Evolutionary conservation across 352 stramenopile species (phyloP), one percentile per base, ranked within the genome.

Genomic region (Phytophthora constricta): DNA sequence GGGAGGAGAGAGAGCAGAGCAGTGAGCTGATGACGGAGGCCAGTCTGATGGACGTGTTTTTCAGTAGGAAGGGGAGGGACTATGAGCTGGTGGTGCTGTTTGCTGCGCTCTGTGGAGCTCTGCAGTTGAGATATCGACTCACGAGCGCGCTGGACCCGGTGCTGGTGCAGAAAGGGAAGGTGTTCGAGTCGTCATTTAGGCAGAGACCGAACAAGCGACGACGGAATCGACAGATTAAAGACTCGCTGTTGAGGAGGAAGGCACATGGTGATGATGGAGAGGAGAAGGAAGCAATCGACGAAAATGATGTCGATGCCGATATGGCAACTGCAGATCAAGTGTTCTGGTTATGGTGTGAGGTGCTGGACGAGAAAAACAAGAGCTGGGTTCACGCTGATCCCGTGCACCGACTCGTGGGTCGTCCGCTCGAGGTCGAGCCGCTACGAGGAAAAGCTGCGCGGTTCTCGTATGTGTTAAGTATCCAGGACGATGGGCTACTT

Each of bases 311-410:
- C 45, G 31, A 62, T 23, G 31, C 33, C 9, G 57, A 62, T 14
- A 64, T 10, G 10, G 42, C 33, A 0, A 47, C 17, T 19, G 26
- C 58, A 3, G 51, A 48, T 37, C 60, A 77, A 52, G 69, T 67
- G 41, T 70, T 77, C 39, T 92, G 83, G 78, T 47, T 80, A 14
- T 95, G 87, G 87, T 79, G 65, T 19, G 87, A 95, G 34, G 82
- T 93, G n/a, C 69, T 80, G 5, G 82, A 92, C 45, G 60, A 74
- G 20, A 76, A 82, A 28, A 75, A 27, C 1, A 71, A 72, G 19
- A 65, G 19, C 5, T 96, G 88, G 88, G 58, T 90, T 16, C 73
- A 82, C 25, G 82, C 92, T 2, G 88, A 96, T 66, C 58, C 68
- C 2, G 49, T 87, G 0, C 72, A 62, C 22, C 77, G 78, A 39